These are phyloP conservation scores for Aphanomyces astaci DNA, from an alignment of 352 stramenopile species.

Conservation along the genomic window DNA sequence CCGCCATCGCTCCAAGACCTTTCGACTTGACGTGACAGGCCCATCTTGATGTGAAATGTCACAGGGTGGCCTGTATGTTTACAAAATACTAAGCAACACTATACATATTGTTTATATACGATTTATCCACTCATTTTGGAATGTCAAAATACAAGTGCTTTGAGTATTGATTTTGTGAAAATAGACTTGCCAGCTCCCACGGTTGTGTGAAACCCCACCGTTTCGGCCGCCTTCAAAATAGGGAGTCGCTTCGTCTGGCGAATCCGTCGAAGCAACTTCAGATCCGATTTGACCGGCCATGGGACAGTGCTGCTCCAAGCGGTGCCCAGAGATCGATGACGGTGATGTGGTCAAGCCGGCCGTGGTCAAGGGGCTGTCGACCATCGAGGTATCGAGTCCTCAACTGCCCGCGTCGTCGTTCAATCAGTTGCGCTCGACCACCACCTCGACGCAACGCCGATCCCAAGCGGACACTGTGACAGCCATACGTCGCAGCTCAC, in stretches of 20 bases:
- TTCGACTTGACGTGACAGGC: neutral
- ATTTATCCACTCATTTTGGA: neutral
- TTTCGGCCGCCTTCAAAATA: neutral
- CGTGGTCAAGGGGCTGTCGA: neutral
- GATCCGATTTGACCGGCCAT: neutral
- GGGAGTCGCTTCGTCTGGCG: neutral
- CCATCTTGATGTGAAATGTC: neutral
- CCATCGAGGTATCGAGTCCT: neutral
- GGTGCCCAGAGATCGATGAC: neutral
- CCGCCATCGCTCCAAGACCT: neutral
- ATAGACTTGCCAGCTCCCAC: neutral
- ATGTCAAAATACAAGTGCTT: neutral
- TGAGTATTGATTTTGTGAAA: neutral
- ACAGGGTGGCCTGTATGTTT: neutral
- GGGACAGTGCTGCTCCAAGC: conserved; percentile 20
- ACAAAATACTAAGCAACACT: neutral
- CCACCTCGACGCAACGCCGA: neutral
- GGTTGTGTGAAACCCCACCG: neutral
- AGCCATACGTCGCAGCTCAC: neutral
- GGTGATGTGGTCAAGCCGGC: neutral
- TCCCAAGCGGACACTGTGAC: neutral
- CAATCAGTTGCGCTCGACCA: neutral
- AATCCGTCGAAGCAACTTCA: neutral
- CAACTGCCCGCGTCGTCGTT: neutral
- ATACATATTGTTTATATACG: neutral